Percentiles rank a stretch among this genome's conserved stretches.
Evolutionary conservation across 371 early-diverging fungal genomes (phyloP).

Genomic region (Zopfochytrium polystomum): DNA sequence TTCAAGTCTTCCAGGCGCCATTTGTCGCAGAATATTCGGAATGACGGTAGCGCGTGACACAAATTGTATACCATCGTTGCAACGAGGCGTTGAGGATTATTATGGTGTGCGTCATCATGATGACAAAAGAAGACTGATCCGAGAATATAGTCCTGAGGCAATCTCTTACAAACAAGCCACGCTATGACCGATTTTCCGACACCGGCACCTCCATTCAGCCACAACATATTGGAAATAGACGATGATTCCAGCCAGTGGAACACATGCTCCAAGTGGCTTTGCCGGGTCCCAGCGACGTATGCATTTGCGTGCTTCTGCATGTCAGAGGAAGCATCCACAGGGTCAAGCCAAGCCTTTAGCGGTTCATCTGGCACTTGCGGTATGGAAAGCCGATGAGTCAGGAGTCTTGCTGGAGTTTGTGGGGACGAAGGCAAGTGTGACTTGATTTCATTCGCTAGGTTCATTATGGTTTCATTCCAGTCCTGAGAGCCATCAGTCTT

Average conservation of each 20-base stretch:
- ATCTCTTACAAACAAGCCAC: background rate
- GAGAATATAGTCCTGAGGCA: background rate
- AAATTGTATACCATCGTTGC: constrained; percentile 3
- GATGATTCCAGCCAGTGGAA: background rate
- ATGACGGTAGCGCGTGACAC: background rate
- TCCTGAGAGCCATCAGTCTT: background rate
- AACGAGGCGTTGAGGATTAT: background rate
- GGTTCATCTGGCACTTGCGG: background rate
- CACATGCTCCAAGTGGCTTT: background rate
- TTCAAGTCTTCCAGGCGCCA: background rate
- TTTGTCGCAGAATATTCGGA: background rate
- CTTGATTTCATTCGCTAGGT: no score
- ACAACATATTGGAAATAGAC: no score
- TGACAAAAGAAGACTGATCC: constrained; percentile 9
- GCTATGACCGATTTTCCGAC: no score
- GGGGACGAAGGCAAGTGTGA: no score
- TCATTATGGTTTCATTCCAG: no score
- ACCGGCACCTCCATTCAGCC: background rate
- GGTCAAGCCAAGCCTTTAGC: background rate
- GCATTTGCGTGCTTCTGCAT: background rate
- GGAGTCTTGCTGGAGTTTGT: no score
- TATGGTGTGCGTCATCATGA: constrained; percentile 3
- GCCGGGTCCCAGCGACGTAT: background rate
- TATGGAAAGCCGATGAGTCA: no score
- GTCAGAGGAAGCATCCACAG: background rate